These are phyloP conservation scores for Artomyces pyxidatus DNA, from an alignment of 768 basidiomycete species.

Conservation along the genomic window DNA sequence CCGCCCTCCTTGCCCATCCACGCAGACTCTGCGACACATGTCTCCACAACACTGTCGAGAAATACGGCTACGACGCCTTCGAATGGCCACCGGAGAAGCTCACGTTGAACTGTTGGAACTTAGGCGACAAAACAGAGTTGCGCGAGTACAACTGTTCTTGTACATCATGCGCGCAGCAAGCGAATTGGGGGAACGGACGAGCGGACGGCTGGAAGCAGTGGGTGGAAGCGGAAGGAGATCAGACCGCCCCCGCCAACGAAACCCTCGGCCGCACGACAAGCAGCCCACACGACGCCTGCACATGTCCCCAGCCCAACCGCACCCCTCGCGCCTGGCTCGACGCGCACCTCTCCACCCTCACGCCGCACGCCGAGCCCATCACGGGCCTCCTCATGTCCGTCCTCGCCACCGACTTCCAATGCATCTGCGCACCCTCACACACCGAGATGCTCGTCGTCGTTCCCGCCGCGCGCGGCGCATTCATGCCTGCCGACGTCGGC, in stretches of 20 bases:
- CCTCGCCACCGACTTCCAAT: too few relatives aligned
- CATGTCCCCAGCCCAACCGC: neutral
- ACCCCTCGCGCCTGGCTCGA: constrained; percentile 1
- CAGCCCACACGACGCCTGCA: neutral
- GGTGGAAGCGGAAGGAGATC: too few relatives aligned
- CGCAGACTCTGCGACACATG: neutral
- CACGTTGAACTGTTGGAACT: neutral
- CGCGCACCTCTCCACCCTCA: neutral
- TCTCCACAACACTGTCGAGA: neutral
- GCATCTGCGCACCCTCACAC: too few relatives aligned
- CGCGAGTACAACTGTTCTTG: neutral
- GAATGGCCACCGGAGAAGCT: neutral
- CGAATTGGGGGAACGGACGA: too few relatives aligned
- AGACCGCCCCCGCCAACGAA: neutral
- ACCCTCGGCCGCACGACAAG: too few relatives aligned
- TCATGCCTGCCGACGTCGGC: too few relatives aligned
- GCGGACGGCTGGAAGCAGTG: too few relatives aligned
- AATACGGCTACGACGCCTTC: neutral
- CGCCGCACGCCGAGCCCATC: neutral
- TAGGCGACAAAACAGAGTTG: neutral
- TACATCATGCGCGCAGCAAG: too few relatives aligned
- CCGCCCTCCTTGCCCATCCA: neutral
- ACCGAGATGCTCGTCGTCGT: too few relatives aligned
- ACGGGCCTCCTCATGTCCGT: too few relatives aligned
- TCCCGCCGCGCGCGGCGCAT: too few relatives aligned